These are phyloP conservation scores for Boletus sp. DNA, from an alignment of 768 basidiomycete species.

Conservation along the genomic window DNA sequence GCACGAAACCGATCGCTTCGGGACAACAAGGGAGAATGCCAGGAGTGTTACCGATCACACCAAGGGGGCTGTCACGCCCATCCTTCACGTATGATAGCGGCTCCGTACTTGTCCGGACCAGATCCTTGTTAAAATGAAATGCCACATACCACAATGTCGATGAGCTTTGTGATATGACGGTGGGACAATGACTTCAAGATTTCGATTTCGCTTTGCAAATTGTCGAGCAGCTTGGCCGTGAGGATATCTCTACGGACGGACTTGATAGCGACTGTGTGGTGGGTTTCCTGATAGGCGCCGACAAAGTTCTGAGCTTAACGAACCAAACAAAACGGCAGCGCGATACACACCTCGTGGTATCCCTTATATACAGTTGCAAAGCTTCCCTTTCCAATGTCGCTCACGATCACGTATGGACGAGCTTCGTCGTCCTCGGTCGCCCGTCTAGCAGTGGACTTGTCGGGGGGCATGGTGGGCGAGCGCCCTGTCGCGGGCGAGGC, in stretches of 20 bases:
- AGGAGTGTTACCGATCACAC: not conserved
- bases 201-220: slow-evolving; percentile 96
- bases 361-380: slow-evolving; percentile 97
- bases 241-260: slow-evolving; percentile 87
- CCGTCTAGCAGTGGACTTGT: slow-evolving; percentile 26
- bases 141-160: slow-evolving; percentile 82
- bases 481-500: slow-evolving; percentile 21
- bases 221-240: slow-evolving; percentile 91
- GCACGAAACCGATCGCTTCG: not conserved
- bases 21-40: not conserved
- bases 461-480: slow-evolving; percentile 23
- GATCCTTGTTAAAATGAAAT: not conserved
- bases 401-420: slow-evolving; percentile 73
- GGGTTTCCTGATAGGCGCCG: slow-evolving; percentile 56
- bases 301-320: not conserved
- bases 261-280: slow-evolving; percentile 87
- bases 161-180: slow-evolving; percentile 87
- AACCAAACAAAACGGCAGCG: not conserved
- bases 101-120: not conserved
- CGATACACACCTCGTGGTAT: slow-evolving; percentile 74
- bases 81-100: not conserved
- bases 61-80: not conserved
- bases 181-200: slow-evolving; percentile 94
- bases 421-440: slow-evolving; percentile 64
- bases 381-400: slow-evolving; percentile 84